A percentile compares a stretch with the other conserved stretches of the same genome.
phyloP scores from a whole-genome alignment of 805 yeast genomes.

The Isabelozyma heimii region DNA sequence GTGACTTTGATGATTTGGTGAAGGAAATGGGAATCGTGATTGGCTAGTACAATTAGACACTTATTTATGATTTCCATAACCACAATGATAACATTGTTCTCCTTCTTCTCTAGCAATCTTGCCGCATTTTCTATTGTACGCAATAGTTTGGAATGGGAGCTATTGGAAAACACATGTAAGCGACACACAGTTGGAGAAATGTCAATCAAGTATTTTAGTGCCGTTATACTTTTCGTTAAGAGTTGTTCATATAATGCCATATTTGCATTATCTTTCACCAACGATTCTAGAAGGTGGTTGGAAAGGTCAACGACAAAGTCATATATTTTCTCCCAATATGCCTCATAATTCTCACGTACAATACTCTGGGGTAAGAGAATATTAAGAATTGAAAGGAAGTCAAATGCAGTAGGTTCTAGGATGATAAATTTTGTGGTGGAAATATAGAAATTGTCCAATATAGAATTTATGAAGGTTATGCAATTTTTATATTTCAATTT shows the following conservation, averaged over 20 bases:
- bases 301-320: constrained; percentile 19
- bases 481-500: constrained; percentile 21
- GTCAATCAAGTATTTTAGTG: constrained; percentile 19
- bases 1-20: constrained; percentile 39
- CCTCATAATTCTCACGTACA: constrained; percentile 30
- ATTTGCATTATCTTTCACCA: constrained; percentile 2
- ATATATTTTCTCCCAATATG: constrained; percentile 23
- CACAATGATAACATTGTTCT: constrained; percentile 17
- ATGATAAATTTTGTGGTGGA: constrained; percentile 2
- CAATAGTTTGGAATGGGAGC: constrained; percentile 16
- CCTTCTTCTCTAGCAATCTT: constrained; percentile 16
- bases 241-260: constrained; percentile 12
- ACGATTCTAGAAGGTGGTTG: background rate
- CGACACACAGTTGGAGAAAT: constrained; percentile 14
- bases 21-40: constrained; percentile 36
- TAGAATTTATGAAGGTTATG: constrained; percentile 11
- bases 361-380: constrained; percentile 18
- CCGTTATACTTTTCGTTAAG: constrained; percentile 15
- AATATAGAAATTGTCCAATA: constrained; percentile 16
- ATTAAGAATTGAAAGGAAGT: constrained; percentile 20
- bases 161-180: constrained; percentile 13
- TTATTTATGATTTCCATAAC: constrained; percentile 46
- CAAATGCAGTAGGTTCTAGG: constrained; percentile 20
- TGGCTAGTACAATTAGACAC: constrained; percentile 39
- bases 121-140: constrained; percentile 13